These are phyloP conservation scores for Diplodia seriata DNA, from an alignment of 2,329 filamentous ascomycete genomes.

Conservation along the genomic window DNA sequence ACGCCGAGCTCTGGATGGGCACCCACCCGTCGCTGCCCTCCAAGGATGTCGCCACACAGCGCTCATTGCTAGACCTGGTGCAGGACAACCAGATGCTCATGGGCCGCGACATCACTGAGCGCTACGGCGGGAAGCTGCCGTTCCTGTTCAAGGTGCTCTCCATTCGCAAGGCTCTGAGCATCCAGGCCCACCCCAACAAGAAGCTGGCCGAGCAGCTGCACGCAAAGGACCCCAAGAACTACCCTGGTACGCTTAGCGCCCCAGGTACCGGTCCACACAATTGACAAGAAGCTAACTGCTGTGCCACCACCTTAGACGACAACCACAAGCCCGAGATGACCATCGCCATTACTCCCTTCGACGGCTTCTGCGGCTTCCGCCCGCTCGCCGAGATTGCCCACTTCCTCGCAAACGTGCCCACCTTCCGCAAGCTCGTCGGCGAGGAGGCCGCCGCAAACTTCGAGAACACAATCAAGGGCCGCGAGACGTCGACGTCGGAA, in stretches of 20 bases:
- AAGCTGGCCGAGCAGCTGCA: conserved; percentile 90
- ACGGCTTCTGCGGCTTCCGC: conserved; percentile 94
- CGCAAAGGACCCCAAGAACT: conserved; percentile 86
- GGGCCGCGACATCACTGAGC: conserved; percentile 72
- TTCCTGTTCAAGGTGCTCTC: conserved; percentile 99
- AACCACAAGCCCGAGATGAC: conserved; percentile 99
- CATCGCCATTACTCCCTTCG: conserved; percentile 94
- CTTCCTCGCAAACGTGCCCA: conserved; percentile 73
- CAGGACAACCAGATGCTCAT: conserved; percentile 86
- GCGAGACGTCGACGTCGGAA: conserved; percentile 59
- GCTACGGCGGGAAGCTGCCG: conserved; percentile 82
- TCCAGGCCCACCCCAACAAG: conserved; percentile 97
- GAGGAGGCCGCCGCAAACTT: conserved; percentile 56
- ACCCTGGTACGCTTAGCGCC: conserved; percentile 64
- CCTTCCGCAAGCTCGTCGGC: conserved; percentile 56
- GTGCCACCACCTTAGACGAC: conserved; percentile 65
- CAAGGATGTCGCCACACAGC: conserved; percentile 82
- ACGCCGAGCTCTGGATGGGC: conserved; percentile 99
- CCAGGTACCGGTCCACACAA: background rate
- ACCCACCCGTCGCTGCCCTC: conserved; percentile 96
- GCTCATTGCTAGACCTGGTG: conserved; percentile 85
- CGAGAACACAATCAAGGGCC: conserved; percentile 58
- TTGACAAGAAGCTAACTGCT: background rate
- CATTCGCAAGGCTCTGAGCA: conserved; percentile 93
- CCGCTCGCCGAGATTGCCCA: conserved; percentile 85